Conservation (phyloP, 176 grass and related monocot genomes). For the Zea luxurians region DNA sequence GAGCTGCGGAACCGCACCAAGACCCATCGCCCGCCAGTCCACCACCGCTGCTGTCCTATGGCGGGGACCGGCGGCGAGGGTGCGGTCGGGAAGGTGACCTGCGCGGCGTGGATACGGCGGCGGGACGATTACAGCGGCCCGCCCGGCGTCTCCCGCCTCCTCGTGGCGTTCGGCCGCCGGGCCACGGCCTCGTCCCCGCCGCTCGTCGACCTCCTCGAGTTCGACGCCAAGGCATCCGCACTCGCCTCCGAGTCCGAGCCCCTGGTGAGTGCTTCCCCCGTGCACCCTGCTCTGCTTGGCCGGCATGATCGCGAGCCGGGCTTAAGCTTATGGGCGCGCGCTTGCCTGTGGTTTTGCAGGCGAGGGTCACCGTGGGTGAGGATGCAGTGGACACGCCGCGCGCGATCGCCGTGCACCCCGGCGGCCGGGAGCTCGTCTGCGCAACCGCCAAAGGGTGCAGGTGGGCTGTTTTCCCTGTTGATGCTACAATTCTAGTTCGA, state of each 20-base stretch:
- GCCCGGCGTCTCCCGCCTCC: constrained; percentile 23
- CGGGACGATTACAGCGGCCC: constrained; percentile 28
- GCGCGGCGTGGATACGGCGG: constrained; percentile 68
- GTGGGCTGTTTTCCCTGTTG: constrained; percentile 28
- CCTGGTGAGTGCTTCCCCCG: constrained; percentile 36
- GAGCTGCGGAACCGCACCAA: neutral
- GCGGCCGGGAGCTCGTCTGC: constrained; percentile 67
- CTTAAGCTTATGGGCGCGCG: neutral
- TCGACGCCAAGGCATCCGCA: constrained; percentile 55
- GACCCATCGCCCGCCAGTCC: neutral
- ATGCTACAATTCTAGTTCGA: neutral
- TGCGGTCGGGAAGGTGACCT: constrained; percentile 47
- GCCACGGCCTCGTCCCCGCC: constrained; percentile 44
- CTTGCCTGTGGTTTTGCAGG: constrained; percentile 28
- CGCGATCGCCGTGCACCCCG: constrained; percentile 70
- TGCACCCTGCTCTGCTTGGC: neutral
- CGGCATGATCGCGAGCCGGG: neutral
- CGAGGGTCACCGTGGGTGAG: constrained; percentile 51
- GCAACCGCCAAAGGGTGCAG: constrained; percentile 73
- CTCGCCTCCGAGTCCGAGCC: constrained; percentile 63
- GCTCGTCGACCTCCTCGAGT: constrained; percentile 67
- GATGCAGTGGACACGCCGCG: constrained; percentile 45
- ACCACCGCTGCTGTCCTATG: constrained; percentile 1
- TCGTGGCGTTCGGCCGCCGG: constrained; percentile 51
- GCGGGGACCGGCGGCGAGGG: constrained; percentile 6